Conservation (phyloP, 1,139 yeast genomes). For the Suhomyces atakaporum region DNA sequence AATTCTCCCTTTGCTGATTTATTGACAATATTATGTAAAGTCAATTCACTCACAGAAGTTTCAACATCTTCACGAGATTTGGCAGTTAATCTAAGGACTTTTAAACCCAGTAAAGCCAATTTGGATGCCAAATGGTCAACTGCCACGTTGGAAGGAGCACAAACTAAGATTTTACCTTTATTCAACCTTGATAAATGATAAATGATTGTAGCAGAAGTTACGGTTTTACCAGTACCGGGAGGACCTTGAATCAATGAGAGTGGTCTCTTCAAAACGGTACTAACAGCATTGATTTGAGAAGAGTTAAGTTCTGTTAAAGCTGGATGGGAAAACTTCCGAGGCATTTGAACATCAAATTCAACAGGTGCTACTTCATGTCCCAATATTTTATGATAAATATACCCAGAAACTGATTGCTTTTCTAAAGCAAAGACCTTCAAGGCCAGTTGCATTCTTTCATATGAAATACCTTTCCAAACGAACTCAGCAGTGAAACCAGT, state of each 20-base stretch:
- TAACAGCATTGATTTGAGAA: conserved; percentile 80
- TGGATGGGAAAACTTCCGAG: conserved; percentile 64
- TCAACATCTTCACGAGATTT: conserved; percentile 82
- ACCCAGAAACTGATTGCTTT: conserved; percentile 72
- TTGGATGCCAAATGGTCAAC: conserved; percentile 88
- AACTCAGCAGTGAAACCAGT: conserved; percentile 82
- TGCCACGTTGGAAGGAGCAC: conserved; percentile 96
- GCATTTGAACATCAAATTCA: conserved; percentile 61
- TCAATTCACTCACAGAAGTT: conserved; percentile 52
- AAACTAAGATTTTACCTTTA: conserved; percentile 66
- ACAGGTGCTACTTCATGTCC: conserved; percentile 78
- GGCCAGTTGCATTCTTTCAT: conserved; percentile 82
- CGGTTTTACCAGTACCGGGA: conserved; percentile 98
- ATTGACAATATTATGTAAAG: conserved; percentile 54
- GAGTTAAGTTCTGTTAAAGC: conserved; percentile 69
- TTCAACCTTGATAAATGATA: conserved; percentile 69
- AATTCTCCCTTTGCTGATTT: conserved; percentile 55
- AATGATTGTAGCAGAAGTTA: conserved; percentile 86
- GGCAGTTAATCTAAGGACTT: conserved; percentile 77
- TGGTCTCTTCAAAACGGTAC: conserved; percentile 70
- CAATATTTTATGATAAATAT: conserved; percentile 73
- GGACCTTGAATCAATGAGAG: conserved; percentile 92
- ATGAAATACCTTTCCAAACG: conserved; percentile 87
- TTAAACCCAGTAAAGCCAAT: conserved; percentile 64
- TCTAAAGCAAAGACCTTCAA: conserved; percentile 71